A percentile compares a stretch with the other conserved stretches of the same genome.
Conservation (phyloP, 768 basidiomycete species). For the Asterophora lycoperdoides region DNA sequence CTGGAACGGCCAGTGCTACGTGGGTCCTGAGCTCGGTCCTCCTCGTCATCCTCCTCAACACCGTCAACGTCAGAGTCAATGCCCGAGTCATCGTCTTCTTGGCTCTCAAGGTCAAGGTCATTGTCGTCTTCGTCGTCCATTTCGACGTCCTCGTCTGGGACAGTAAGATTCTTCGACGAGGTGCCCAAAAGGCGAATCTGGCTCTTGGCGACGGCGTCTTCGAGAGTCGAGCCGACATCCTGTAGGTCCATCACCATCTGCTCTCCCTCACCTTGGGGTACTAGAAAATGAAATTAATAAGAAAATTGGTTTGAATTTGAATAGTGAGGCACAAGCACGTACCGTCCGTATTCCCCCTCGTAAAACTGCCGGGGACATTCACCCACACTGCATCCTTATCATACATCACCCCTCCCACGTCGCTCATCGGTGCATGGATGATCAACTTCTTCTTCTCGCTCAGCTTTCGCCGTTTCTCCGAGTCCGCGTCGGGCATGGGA, state of each 20-base stretch:
- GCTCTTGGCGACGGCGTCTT: constrained; percentile 74
- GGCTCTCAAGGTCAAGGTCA: constrained; percentile 26
- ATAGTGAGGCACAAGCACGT: constrained; percentile 16
- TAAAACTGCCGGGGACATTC: constrained; percentile 94
- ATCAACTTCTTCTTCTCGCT: constrained; percentile 92
- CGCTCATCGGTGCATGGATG: constrained; percentile 98
- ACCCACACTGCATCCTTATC: constrained; percentile 99
- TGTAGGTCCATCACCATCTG: constrained; percentile 97
- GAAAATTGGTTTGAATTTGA: background rate
- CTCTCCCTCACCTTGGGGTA: constrained; percentile 88
- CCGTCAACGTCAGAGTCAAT: constrained; percentile 10
- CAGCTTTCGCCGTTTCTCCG: constrained; percentile 86
- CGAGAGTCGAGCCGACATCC: constrained; percentile 78
- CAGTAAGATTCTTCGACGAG: constrained; percentile 66
- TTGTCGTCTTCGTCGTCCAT: constrained; percentile 30
- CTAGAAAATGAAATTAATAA: constrained; percentile 32
- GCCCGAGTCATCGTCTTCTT: constrained; percentile 20
- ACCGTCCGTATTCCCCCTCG: constrained; percentile 69
- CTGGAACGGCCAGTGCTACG: constrained; percentile 50
- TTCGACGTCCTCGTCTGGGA: constrained; percentile 27
- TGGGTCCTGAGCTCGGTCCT: constrained; percentile 18
- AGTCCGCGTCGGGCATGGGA: constrained; percentile 85
- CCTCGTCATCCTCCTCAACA: constrained; percentile 15
- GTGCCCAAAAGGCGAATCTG: constrained; percentile 81
- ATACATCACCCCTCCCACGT: constrained; percentile 93